Base-by-base conservation (phyloP, 768 basidiomycete species). In the Termitomyces sp. region DNA sequence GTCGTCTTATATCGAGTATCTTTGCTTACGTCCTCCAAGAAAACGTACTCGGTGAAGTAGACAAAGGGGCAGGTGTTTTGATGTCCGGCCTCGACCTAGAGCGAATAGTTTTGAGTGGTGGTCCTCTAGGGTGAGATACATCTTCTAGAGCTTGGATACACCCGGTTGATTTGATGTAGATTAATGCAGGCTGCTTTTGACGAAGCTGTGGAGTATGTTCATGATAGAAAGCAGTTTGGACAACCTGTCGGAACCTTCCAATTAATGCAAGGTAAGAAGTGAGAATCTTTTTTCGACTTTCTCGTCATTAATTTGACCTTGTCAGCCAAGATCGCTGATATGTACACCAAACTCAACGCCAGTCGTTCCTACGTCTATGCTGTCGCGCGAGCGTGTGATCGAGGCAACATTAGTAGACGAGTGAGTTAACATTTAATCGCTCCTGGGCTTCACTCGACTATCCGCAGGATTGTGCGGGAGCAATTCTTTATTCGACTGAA, bases 31-130 rank as follows among this genome's bases (percentile, higher is more conserved):
- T 57, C 54, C 40, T 51, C n/a, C 9, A 67, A 95, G 92, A 86
- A 71, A 96, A 94, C 68, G 86, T 96, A 32, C 84, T 96, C 8
- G 96, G 95, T 9, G 73, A 82, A 52, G 79, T 96, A 2, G 83
- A 92, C 71, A 83, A 84, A 67, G 96, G 96, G 2, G 94, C 86
- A 4, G 82, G 81, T 1, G 94, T 98, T 9, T 84, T 97, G 42
- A 98, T 98, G 96, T 94, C 91, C 29, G 96, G 95, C 1, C 79
- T 98, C 36, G 95, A 98, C 72, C 79, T 96, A 46, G 95, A 98
- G 71, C 86, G 95, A 34, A 82, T 98, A 17, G 95, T 98, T 20
- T 78, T 98, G 46, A 91, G 91, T 60, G 95, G 94, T 40, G 96
- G 96, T 36, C 96, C 95, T 10, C 80, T 97, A 40, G 96, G 95